These are phyloP conservation scores for Antrodiella citrinella DNA, from an alignment of 768 basidiomycete genomes.

Conservation along the genomic window DNA sequence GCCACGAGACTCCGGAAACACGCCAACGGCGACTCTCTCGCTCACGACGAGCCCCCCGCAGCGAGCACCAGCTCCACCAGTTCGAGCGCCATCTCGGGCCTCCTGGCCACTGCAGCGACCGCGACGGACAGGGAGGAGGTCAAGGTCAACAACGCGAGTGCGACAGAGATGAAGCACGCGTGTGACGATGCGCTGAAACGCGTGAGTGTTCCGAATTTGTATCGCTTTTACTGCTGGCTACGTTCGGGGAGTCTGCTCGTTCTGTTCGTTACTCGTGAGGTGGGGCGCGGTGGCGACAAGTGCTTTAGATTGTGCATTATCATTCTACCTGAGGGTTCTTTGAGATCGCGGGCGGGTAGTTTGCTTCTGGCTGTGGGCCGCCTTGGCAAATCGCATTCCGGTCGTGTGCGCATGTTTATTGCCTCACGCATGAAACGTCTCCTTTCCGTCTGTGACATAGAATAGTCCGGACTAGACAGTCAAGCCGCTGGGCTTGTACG, in stretches of 20 bases:
- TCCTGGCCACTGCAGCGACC: conserved; percentile 16
- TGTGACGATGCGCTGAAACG: conserved; percentile 86
- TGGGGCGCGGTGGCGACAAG: too few relatives aligned
- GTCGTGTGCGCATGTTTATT: neutral
- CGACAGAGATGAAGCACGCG: conserved; percentile 43
- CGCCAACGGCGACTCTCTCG: conserved; percentile 12
- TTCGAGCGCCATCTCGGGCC: conserved; percentile 6
- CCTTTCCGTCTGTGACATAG: neutral
- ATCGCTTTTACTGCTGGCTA: too few relatives aligned
- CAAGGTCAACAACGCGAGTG: conserved; percentile 44
- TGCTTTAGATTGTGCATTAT: too few relatives aligned
- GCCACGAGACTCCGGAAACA: conserved; percentile 11
- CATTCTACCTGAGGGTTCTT: too few relatives aligned
- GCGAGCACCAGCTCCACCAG: conserved; percentile 3
- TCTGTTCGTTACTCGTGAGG: neutral
- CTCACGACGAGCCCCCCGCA: conserved; percentile 1
- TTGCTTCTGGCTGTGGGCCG: too few relatives aligned
- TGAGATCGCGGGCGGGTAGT: too few relatives aligned
- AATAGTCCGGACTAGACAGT: too few relatives aligned
- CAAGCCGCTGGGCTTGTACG: too few relatives aligned
- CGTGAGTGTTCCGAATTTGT: conserved; percentile 35
- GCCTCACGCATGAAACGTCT: neutral
- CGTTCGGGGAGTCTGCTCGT: too few relatives aligned
- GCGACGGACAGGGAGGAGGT: conserved; percentile 27
- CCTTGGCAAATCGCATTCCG: neutral